Conservation (phyloP, 2,329 filamentous ascomycete species). For the Ramularia endophylla region DNA sequence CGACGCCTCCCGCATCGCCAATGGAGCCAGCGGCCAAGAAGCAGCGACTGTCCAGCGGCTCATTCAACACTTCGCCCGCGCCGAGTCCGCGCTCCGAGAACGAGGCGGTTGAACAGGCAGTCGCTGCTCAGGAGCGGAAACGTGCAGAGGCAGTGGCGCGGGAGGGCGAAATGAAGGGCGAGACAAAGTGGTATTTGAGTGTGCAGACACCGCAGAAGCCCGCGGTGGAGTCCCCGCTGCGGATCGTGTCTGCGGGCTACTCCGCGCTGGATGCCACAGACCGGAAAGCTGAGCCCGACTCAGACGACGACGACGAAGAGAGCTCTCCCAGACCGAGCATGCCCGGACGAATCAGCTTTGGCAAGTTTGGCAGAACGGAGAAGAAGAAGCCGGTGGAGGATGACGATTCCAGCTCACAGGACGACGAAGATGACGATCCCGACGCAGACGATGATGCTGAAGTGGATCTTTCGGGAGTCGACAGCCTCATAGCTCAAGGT, state of each 20-base stretch:
- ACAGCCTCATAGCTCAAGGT: slow-evolving; percentile 40
- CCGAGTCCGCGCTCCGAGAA: slow-evolving; percentile 41
- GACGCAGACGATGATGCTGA: slow-evolving; percentile 33
- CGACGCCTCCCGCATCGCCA: slow-evolving; percentile 47
- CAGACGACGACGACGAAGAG: slow-evolving; percentile 31
- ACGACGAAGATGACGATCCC: slow-evolving; percentile 30
- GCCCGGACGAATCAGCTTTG: slow-evolving; percentile 45
- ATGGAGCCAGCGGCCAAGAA: slow-evolving; percentile 56
- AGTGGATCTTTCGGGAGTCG: slow-evolving; percentile 37
- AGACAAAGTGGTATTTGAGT: slow-evolving; percentile 71
- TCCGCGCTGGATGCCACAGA: slow-evolving; percentile 41
- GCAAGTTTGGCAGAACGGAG: slow-evolving; percentile 39
- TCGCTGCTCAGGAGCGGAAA: slow-evolving; percentile 62
- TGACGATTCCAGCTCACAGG: slow-evolving; percentile 25
- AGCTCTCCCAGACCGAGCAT: slow-evolving; percentile 27
- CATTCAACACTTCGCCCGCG: slow-evolving; percentile 35
- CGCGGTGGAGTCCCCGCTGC: slow-evolving; percentile 36
- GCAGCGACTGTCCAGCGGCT: slow-evolving; percentile 48
- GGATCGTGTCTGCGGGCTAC: slow-evolving; percentile 58
- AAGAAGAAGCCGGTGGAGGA: slow-evolving; percentile 34
- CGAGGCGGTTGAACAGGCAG: slow-evolving; percentile 55
- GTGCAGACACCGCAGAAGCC: slow-evolving; percentile 39
- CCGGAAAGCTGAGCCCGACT: slow-evolving; percentile 9
- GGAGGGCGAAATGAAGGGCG: slow-evolving; percentile 57
- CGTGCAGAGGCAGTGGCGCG: slow-evolving; percentile 53